Evolutionary conservation across 768 basidiomycete species (phyloP), one percentile per base, ranked within the genome.

Genomic region (Lactarius pseudohatsudake): DNA sequence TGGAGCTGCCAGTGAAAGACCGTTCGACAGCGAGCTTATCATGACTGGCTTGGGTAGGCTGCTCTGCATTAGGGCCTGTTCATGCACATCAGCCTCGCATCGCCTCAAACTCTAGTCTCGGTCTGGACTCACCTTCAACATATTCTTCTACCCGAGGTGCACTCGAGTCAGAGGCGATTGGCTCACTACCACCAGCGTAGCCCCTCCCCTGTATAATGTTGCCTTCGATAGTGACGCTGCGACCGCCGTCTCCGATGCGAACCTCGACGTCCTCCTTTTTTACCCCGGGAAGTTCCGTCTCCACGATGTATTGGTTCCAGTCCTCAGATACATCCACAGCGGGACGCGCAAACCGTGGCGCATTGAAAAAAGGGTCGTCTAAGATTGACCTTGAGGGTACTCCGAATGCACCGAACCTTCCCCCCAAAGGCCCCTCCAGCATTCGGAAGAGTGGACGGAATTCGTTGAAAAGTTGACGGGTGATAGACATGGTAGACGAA

Each of bases 241-340:
- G 81, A 2, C 89, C 90, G 18, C 82, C 84, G 64, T 91, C 87
- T 10, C 89, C 88, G 65, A 92, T 79, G 9, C 85, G 81, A 59
- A 92, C 82, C 63, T 90, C 83, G 10, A 92, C 73, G 71, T 91
- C 86, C 70, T 92, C 90, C 78, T 87, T 91, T 74, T 85, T 86
- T 32, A 92, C 85, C 0, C 91, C 90, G 26, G 91, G 91, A 32
- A 93, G 72, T 72, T 93, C 91, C 1, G 90, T 89, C 72, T 92
- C 88, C 50, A 93, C 78, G 60, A 90, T 68, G 70, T 89, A 92
- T 47, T 81, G 78, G 74, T 86, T 80, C 1, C 82, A 85, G 65
- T 86, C 82, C 69, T 93, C 91, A 3, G 81, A 79, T 9, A 92
- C 75, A 69, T 93, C 90, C 7, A 92, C 79, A 0, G 86, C 84